phyloP scores from a whole-genome alignment of 1,139 yeast species.

The Hyphopichia khmerensis region DNA sequence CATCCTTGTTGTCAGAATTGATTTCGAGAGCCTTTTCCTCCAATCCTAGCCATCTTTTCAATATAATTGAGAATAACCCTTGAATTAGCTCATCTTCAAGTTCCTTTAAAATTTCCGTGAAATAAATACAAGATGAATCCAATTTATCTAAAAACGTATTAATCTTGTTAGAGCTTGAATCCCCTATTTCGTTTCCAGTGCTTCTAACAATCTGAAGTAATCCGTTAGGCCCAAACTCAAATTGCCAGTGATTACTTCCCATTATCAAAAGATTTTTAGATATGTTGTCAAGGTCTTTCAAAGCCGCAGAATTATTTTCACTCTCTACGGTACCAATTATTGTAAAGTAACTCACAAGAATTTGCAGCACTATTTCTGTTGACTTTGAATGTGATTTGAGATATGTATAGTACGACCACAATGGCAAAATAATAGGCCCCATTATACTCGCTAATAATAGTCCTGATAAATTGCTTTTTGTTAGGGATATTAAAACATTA shows the following conservation, averaged over 20 bases:
- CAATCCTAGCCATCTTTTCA: conserved; percentile 53
- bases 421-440: conserved; percentile 40
- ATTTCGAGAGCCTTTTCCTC: conserved; percentile 5
- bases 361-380: conserved; percentile 43
- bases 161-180: conserved; percentile 21
- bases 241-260: conserved; percentile 52
- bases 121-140: conserved; percentile 50
- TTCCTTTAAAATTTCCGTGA: conserved; percentile 48
- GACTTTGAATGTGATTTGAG: conserved; percentile 39
- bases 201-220: conserved; percentile 49
- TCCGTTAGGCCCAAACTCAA: conserved; percentile 50
- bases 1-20: conserved; percentile 21
- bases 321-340: conserved; percentile 14
- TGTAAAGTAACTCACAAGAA: conserved; percentile 49
- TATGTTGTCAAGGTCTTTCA: conserved; percentile 35
- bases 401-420: conserved; percentile 67
- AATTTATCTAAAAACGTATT: conserved; percentile 42
- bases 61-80: conserved; percentile 47
- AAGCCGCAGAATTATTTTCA: conserved; percentile 14
- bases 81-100: conserved; percentile 50
- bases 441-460: conserved; percentile 45
- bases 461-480: conserved; percentile 48
- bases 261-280: conserved; percentile 44
- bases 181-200: conserved; percentile 8
- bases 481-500: conserved; percentile 63